Evolutionary conservation across 129 eudicot species (phyloP).

Genomic region (Scalesia atractyloides): DNA sequence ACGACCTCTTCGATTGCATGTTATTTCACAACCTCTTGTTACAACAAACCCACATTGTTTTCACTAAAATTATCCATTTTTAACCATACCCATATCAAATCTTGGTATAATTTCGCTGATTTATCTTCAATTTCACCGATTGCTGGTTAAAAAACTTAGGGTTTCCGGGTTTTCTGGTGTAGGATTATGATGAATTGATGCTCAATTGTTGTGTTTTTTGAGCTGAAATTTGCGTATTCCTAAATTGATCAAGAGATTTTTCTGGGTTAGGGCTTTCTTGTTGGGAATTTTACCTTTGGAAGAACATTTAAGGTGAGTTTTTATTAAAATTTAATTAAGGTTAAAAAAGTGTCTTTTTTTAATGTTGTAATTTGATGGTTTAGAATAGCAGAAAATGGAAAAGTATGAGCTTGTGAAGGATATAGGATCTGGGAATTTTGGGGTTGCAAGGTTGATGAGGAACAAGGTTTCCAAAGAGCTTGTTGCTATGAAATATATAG

Average conservation of each 20-base stretch:
- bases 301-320: conserved; percentile 27
- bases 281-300: conserved; percentile 6
- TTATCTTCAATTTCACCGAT: conserved; percentile 2
- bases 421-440: conserved; percentile 95
- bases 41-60: conserved; percentile 16
- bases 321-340: conserved; percentile 6
- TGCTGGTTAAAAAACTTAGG: conserved; percentile 25
- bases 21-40: conserved; percentile 3
- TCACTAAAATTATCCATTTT: conserved; percentile 14
- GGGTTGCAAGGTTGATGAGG: conserved; percentile 95
- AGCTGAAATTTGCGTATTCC: conserved; percentile 14
- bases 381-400: conserved; percentile 53
- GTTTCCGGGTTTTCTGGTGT: conserved; percentile 29
- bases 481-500: conserved; percentile 95
- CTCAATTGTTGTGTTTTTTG: conserved; percentile 15
- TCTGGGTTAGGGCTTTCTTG: conserved; percentile 5
- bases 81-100: conserved; percentile 30
- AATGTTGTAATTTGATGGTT: not conserved
- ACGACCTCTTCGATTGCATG: conserved; percentile 19
- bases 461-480: conserved; percentile 90
- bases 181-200: conserved; percentile 23
- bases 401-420: conserved; percentile 96
- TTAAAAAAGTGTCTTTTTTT: not conserved
- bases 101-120: conserved; percentile 8
- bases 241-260: not conserved